Evolutionary conservation across 352 stramenopile species (phyloP), one percentile per base, ranked within the genome.

Genomic region (Globisporangium polare): DNA sequence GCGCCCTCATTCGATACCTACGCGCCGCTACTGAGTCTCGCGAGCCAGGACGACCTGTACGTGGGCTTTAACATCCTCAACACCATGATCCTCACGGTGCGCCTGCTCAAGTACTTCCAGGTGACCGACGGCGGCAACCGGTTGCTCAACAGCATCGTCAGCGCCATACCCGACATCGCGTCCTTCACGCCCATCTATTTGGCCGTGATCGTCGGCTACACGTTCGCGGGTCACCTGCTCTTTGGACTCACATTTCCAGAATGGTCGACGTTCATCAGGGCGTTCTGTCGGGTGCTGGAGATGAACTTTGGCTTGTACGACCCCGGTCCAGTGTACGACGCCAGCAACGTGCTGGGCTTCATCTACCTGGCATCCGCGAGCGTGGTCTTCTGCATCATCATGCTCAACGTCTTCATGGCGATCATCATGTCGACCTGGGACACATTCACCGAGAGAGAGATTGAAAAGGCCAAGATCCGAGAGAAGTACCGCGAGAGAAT

Each of bases 351-450:
- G 43, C 71, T 88, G 45, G 83, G 80, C 39, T 72, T 73, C 15
- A 76, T 86, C 52, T 90, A 78, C 66, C 85, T 88, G 42, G 86
- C 82, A 60, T 85, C 80, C 12, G 73, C 77, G 9, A 88, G 73
- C 50, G 62, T 81, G 41, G 72, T 90, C 8, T 90, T 90, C 57
- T 88, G 78, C 59, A 86, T 90, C 60, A 77, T 90, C 63, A 88
- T 90, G 80, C 74, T 90, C 42, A 90, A 90, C 46, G 72, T 90
- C 5, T 90, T 90, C 60, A 87, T 90, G 78, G 80, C 80, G 17
- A 90, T 90, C 56, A 71, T 88, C 46, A 88, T 88, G 78, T 83
- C 71, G 26, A 90, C 75, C n/a, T 90, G 80, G 80, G 78, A 90
- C 20, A 61, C 72, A 0, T 68, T 88, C 18, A 75, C 71, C 0